Evolutionary conservation across 75 land plant genomes (phyloP).

Genomic region (Isoetes taiwanensis): DNA sequence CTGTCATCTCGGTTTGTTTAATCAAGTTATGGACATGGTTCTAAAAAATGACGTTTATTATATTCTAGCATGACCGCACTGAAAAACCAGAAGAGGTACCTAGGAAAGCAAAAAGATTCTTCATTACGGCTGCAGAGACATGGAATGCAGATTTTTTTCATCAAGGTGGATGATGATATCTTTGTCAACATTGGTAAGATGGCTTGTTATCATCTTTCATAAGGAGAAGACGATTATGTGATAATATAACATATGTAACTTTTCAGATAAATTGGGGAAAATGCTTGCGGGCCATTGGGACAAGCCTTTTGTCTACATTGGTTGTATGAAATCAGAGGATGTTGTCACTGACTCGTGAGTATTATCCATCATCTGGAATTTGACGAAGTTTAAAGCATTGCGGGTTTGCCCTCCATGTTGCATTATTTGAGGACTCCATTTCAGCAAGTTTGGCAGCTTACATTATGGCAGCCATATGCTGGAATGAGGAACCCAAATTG

Average conservation of each 20-base stretch:
- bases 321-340: slow-evolving; percentile 2
- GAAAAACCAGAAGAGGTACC: slow-evolving; percentile 3
- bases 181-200: slow-evolving; percentile 6
- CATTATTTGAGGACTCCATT: neutral
- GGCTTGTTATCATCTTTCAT: neutral
- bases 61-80: slow-evolving; percentile 1
- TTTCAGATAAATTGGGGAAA: slow-evolving; percentile 2
- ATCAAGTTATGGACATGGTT: neutral
- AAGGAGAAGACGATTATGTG: neutral
- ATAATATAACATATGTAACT: neutral
- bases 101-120: slow-evolving; percentile 1
- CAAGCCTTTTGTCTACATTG: slow-evolving; percentile 1
- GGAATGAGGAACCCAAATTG: neutral
- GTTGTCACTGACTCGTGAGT: slow-evolving; percentile 4
- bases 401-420: no score
- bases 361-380: no score
- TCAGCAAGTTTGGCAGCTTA: no score
- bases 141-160: no score
- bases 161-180: no score
- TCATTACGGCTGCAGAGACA: neutral
- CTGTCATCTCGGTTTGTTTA: neutral
- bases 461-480: neutral
- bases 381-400: no score
- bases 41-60: neutral
- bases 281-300: slow-evolving; percentile 2